Evolutionary conservation across 306 rosid genomes (phyloP).

Genomic region (Fragaria vesca): DNA sequence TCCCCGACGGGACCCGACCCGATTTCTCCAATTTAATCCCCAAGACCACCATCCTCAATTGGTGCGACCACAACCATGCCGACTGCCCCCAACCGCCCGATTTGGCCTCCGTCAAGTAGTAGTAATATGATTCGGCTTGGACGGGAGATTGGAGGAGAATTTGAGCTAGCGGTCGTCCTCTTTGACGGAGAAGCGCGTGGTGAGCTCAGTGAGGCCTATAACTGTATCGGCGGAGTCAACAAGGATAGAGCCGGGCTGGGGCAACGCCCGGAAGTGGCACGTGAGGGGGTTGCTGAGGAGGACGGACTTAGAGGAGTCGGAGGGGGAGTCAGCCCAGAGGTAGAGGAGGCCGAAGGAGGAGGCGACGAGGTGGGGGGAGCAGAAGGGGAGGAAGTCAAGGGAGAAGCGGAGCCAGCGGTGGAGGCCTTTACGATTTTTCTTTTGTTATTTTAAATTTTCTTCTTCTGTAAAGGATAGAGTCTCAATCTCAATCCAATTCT

Average conservation of each 20-base stretch:
- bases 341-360: constrained; percentile 75
- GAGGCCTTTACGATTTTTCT: neutral
- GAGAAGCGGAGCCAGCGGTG: constrained; percentile 51
- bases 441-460: too few relatives aligned
- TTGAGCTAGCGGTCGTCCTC: constrained; percentile 54
- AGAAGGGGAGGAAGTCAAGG: too few relatives aligned
- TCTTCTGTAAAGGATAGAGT: too few relatives aligned
- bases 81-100: constrained; percentile 52
- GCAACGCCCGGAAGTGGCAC: constrained; percentile 61
- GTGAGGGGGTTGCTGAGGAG: constrained; percentile 78
- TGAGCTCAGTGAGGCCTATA: constrained; percentile 82
- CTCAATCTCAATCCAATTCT: too few relatives aligned
- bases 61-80: constrained; percentile 51
- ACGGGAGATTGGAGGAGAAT: constrained; percentile 74
- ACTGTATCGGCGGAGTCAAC: constrained; percentile 66
- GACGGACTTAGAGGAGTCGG: constrained; percentile 50
- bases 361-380: constrained; percentile 70
- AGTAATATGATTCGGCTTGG: constrained; percentile 47
- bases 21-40: constrained; percentile 70
- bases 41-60: constrained; percentile 48
- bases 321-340: constrained; percentile 73
- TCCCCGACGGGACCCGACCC: constrained; percentile 65
- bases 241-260: constrained; percentile 75
- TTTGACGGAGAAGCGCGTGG: constrained; percentile 56
- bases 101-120: constrained; percentile 42